These are phyloP conservation scores for Hansenula lynferdii DNA, from an alignment of 1,139 yeast species.

Conservation along the genomic window DNA sequence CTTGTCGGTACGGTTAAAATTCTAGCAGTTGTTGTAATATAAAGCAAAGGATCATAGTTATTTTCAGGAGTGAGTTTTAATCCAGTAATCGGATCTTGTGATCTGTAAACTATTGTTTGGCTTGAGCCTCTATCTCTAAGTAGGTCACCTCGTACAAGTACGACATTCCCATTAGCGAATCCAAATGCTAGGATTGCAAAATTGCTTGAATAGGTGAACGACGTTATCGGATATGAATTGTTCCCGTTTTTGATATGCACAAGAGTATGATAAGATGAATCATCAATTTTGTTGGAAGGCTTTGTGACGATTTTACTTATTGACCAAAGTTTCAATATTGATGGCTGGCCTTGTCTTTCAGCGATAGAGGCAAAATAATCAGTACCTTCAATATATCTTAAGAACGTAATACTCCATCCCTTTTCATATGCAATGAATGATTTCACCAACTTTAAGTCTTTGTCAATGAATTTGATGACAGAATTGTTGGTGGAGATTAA, in stretches of 20 bases:
- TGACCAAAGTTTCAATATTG: conserved; percentile 70
- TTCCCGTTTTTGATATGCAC: conserved; percentile 33
- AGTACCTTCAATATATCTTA: conserved; percentile 43
- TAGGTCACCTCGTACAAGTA: conserved; percentile 82
- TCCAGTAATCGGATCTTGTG: conserved; percentile 78
- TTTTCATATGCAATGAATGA: conserved; percentile 61
- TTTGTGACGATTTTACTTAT: conserved; percentile 40
- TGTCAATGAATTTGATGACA: conserved; percentile 53
- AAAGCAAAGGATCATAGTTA: conserved; percentile 22
- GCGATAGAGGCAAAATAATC: conserved; percentile 65
- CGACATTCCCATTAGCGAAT: conserved; percentile 80
- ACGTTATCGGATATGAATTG: conserved; percentile 22
- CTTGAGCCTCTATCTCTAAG: conserved; percentile 86
- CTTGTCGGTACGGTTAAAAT: conserved; percentile 72
- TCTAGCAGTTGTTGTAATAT: conserved; percentile 49
- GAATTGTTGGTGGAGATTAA: conserved; percentile 56
- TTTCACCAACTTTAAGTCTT: conserved; percentile 38
- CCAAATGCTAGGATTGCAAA: conserved; percentile 58
- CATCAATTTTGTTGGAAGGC: conserved; percentile 17
- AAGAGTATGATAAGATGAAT: conserved; percentile 35
- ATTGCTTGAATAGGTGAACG: conserved; percentile 13
- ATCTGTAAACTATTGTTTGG: conserved; percentile 73
- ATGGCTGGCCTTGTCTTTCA: conserved; percentile 66
- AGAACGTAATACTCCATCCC: conserved; percentile 57
- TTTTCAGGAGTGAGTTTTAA: conserved; percentile 47